Percentiles rank a stretch among this genome's conserved stretches.
Conservation (phyloP, 352 stramenopile species). For the Phytophthora rubi region DNA sequence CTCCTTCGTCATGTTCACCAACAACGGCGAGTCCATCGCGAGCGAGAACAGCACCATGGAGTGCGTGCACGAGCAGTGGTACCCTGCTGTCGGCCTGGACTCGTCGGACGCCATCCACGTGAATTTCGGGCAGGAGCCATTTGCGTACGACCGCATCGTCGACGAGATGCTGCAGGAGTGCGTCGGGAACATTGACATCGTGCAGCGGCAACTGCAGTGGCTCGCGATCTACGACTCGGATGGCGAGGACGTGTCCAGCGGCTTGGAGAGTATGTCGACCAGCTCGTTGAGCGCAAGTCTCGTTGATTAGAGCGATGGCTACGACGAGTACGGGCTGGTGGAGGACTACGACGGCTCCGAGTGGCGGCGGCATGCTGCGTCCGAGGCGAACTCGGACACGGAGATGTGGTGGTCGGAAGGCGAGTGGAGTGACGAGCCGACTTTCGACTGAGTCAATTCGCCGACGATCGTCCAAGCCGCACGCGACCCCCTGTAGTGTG, state of each 20-base stretch:
- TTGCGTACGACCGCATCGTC: conserved; percentile 40
- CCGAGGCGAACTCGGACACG: conserved; percentile 31
- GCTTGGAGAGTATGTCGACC: conserved; percentile 11
- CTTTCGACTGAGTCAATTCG: conserved; percentile 18
- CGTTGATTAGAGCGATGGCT: conserved; percentile 41
- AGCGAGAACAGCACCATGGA: conserved; percentile 25
- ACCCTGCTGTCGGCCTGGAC: conserved; percentile 37
- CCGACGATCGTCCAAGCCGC: neutral
- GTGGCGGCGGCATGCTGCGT: conserved; percentile 26
- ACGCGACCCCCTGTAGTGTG: neutral
- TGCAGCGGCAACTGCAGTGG: conserved; percentile 41
- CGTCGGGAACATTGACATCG: conserved; percentile 25
- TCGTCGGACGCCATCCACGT: conserved; percentile 40
- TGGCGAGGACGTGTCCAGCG: conserved; percentile 27
- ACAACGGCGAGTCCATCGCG: conserved; percentile 33
- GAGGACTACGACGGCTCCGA: conserved; percentile 36
- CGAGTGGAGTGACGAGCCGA: conserved; percentile 35
- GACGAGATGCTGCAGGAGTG: conserved; percentile 40
- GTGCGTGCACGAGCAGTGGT: conserved; percentile 44
- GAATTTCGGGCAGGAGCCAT: conserved; percentile 46
- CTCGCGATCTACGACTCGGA: conserved; percentile 42
- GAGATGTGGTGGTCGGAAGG: conserved; percentile 39
- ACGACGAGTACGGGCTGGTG: conserved; percentile 41
- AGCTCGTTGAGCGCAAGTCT: conserved; percentile 9
- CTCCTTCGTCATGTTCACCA: conserved; percentile 45